A percentile compares a stretch with the other conserved stretches of the same genome.
Conservation (phyloP, 2,329 filamentous ascomycete species). For the Fusarium marasasianum region DNA sequence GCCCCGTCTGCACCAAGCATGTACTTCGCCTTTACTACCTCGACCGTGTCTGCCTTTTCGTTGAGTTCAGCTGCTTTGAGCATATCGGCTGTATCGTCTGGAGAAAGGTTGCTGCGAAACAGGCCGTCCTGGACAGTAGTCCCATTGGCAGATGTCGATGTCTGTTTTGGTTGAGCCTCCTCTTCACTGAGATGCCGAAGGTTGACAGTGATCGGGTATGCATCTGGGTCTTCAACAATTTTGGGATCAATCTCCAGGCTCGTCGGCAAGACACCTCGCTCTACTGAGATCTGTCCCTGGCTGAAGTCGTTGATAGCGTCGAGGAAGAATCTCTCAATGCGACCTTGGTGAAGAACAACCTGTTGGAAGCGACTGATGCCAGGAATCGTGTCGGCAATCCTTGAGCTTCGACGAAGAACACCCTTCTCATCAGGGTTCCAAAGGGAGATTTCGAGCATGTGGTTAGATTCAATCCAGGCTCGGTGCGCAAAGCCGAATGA, state of each 20-base stretch:
- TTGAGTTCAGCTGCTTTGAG: slow-evolving; percentile 47
- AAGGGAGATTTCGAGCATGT: slow-evolving; percentile 65
- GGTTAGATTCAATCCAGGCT: slow-evolving; percentile 72
- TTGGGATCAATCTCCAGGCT: background rate
- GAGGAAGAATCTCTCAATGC: slow-evolving; percentile 73
- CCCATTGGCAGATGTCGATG: background rate
- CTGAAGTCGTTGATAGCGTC: slow-evolving; percentile 61
- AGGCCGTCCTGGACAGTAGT: background rate
- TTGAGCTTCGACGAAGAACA: slow-evolving; percentile 56
- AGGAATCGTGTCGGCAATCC: slow-evolving; percentile 69
- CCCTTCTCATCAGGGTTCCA: slow-evolving; percentile 5
- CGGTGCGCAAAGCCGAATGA: slow-evolving; percentile 73
- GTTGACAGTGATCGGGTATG: background rate
- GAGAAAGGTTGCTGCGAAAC: slow-evolving; percentile 32
- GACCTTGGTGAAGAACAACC: slow-evolving; percentile 75
- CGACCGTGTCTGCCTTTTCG: slow-evolving; percentile 31
- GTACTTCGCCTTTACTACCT: slow-evolving; percentile 59
- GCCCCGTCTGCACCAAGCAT: slow-evolving; percentile 76
- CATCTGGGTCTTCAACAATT: background rate
- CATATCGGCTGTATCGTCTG: slow-evolving; percentile 63
- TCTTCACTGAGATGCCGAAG: slow-evolving; percentile 7
- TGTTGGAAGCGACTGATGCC: slow-evolving; percentile 71
- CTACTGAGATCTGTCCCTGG: background rate
- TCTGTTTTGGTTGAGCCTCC: background rate
- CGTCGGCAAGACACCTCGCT: background rate